Base-by-base conservation (phyloP, 345 rosid species). In the Aquilaria yunnanensis region DNA sequence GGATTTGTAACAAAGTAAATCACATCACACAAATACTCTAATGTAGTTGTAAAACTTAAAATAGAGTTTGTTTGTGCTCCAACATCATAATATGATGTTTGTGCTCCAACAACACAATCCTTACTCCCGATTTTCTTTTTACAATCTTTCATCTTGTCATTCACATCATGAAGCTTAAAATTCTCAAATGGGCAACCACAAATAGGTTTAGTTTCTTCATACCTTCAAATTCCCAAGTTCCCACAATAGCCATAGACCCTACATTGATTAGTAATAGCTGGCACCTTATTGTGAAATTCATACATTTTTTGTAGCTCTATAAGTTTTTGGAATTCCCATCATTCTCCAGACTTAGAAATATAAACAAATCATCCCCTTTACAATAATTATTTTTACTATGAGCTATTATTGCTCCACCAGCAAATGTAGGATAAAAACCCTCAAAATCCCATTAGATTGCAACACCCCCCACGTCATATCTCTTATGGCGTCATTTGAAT, bases 241-340 rank as follows among this genome's bases (percentile, higher is more conserved):
- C 88, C 91, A 67, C 88, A 81, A 4, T 63, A 85, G 3, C 88
- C 88, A 72, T 58, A 85, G 46, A 80, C 78, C 34, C 7, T 77
- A 63, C 91, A 83, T 41, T 75, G 85, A 54, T 85, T 70, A 50
- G 72, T 70, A 61, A 84, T 52, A 62, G 80, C 84, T 6, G 76
- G 88, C 91, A 85, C 57, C 68, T 67, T 62, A 55, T 16, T 4
- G 37, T 43, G 30, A 56, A 50, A 55, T 57, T 69, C 5, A 75
- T 76, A 61, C 47, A 58, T 50, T 71, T 33, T 58, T 62, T 32
- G 48, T 62, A 6, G 78, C 71, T 16, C 82, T 78, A 47, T 76
- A 85, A 3, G 82, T 85, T 64, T 69, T 80, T 70, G 23, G 82
- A 57, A 43, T 85, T 85, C 66, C 90, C 90, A 73, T 82, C 85